These are phyloP conservation scores for Piromyces finnis DNA, from an alignment of 192 early-diverging fungal genomes.

Conservation along the genomic window DNA sequence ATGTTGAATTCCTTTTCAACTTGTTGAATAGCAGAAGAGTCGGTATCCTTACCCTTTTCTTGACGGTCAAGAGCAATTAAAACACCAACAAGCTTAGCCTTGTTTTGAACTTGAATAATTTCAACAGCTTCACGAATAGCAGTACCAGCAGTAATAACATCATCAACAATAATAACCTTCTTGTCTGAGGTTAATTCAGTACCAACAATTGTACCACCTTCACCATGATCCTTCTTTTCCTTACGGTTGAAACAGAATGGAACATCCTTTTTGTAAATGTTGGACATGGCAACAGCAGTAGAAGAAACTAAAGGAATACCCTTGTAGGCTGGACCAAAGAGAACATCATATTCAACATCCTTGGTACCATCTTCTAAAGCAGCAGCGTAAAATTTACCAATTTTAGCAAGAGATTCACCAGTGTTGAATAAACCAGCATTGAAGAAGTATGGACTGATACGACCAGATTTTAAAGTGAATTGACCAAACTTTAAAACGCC, in stretches of 20 bases:
- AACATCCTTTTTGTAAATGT: conserved; percentile 33
- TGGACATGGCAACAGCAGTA: conserved; percentile 57
- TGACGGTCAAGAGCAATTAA: conserved; percentile 86
- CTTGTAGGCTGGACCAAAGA: conserved; percentile 99
- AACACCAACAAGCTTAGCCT: conserved; percentile 62
- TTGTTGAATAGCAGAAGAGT: conserved; percentile 77
- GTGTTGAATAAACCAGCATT: conserved; percentile 93
- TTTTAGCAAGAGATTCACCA: conserved; percentile 57
- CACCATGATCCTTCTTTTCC: conserved; percentile 97
- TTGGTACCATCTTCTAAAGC: conserved; percentile 38
- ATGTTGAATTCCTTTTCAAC: conserved; percentile 62
- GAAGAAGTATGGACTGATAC: conserved; percentile 95
- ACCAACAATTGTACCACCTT: conserved; percentile 91
- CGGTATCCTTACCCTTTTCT: conserved; percentile 53
- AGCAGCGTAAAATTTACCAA: conserved; percentile 81
- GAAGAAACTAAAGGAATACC: conserved; percentile 84
- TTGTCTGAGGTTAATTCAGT: conserved; percentile 44
- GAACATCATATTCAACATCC: conserved; percentile 55
- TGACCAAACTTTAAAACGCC: conserved; percentile 78
- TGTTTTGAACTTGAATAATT: conserved; percentile 47
- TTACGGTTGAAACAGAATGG: conserved; percentile 95
- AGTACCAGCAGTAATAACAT: conserved; percentile 98
- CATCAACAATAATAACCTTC: conserved; percentile 74
- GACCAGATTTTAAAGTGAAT: conserved; percentile 87
- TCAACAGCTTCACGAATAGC: conserved; percentile 83